Base-by-base conservation (phyloP, 2,329 filamentous ascomycete genomes). In the Dactylella cylindrospora region DNA sequence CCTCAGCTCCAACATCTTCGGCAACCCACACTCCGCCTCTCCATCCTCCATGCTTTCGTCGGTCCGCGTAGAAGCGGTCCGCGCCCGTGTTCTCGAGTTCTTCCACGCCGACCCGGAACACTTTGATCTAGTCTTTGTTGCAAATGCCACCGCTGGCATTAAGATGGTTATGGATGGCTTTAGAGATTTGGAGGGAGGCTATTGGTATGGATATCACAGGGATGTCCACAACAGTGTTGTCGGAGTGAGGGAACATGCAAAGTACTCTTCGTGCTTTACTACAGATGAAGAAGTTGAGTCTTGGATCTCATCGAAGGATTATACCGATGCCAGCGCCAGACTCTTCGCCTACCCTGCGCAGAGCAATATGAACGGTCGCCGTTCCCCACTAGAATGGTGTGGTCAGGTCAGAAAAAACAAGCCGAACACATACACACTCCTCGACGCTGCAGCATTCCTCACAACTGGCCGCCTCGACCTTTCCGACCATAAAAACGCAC, bases 21-120 rank as follows among this genome's bases (percentile, higher is more conserved):
- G 90, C 29, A 97, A 97, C 65, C 91, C 91, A 0, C 91, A 97
- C 73, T 96, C 91, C 0, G 85, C 83, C 43, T 95, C 90, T 1
- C 76, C 79, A 10, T 85, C 90, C 2, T 95, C 91, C 0, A 88
- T 93, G 69, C 77, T 84, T 25, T 85, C 88, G 0, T 85, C 86
- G 0, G 78, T 80, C 1, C 79, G 85, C 4, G 82, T 95, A 53
- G 90, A 95, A 66, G 82, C 90, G 71, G 77, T 85, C 23, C 82
- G 91, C 6, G 73, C 89, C 28, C 79, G 82, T 10, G 77, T 88
- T 2, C 75, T 97, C 25, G 77, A 77, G 1, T 88, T 94, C 68
- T 90, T 96, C 74, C 84, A 85, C 35, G 90, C 90, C 2, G 83
- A 90, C 65, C 87, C 90, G 2, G 79, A 83, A 7, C 78, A 87